Base-by-base conservation (phyloP, 352 stramenopile species). In the Globisporangium polare region DNA sequence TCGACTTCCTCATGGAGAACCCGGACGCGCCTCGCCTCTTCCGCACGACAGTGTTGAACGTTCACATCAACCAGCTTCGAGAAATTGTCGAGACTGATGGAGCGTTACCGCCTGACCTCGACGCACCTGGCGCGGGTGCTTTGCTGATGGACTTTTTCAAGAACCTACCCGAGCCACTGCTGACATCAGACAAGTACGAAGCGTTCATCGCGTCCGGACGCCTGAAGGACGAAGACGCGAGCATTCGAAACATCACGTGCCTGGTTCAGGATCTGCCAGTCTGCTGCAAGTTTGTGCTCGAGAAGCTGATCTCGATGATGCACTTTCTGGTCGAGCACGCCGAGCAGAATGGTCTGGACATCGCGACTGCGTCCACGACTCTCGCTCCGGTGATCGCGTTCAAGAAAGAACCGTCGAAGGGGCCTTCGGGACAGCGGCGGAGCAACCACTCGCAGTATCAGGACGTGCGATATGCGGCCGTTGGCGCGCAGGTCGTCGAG, bases 121-220 rank as follows among this genome's bases (percentile, higher is more conserved):
- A 92, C 43, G 75, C 77, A 0, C 82, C 87, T 50, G 83, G 75
- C 26, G 83, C 83, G 22, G 81, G 74, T 33, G 83, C 86, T 9
- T 51, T 94, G 52, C 71, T 94, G 5, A 62, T 94, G 39, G 83
- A 94, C 63, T 92, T 93, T 52, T 73, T 93, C 41, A 88, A 85
- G 54, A 83, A 90, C 51, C 63, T 93, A 3, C 86, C 83, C 1
- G 81, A 94, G 55, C 75, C 86, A 2, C 63, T 94, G 52, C 66
- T 94, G 29, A 92, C 86, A 0, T 75, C 78, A 10, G 83, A 94
- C 4, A 89, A 89, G 51, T 92, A 93, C 47, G 86, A 93, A 37
- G 86, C 86, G 0, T 94, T 94, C 29, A 73, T 94, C 27, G 76
- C 83, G 26, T 86, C 81, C 8, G 81, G 79, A 9, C 68, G 85